A percentile compares a stretch with the other conserved stretches of the same genome.
Conservation (phyloP, 345 rosid species). For the Syzygium jambos region DNA sequence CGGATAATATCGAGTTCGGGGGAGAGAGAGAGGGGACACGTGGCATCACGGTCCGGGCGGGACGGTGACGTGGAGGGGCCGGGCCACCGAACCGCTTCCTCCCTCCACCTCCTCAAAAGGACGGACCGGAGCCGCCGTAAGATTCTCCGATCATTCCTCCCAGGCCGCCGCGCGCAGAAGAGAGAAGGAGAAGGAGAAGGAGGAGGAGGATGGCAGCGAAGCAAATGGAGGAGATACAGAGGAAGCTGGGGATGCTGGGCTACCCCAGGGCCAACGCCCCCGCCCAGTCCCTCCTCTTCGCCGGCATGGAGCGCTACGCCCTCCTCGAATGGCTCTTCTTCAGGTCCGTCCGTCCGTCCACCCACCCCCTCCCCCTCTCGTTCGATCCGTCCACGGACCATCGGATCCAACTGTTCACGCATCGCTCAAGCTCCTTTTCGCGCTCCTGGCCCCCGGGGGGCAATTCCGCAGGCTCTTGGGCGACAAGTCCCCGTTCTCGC, state of each 20-base stretch:
- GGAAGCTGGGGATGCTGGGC: conserved; percentile 50
- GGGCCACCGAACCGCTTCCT: no score
- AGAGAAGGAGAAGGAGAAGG: neutral
- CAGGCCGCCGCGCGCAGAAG: neutral
- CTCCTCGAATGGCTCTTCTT: conserved; percentile 98
- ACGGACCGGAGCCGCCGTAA: no score
- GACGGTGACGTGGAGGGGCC: no score
- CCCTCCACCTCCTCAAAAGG: no score
- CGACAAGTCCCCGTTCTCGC: conserved; percentile 93
- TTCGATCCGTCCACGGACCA: neutral
- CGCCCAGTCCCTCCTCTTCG: conserved; percentile 96
- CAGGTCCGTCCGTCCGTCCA: conserved; percentile 13
- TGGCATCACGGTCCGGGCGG: no score
- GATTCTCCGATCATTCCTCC: no score
- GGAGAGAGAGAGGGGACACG: no score
- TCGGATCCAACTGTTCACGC: neutral
- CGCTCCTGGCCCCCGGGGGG: no score
- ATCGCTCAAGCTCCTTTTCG: neutral
- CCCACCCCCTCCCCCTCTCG: neutral
- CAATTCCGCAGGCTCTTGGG: conserved; percentile 58
- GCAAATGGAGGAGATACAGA: conserved; percentile 92
- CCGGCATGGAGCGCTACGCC: conserved; percentile 98
- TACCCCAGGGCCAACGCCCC: conserved; percentile 87
- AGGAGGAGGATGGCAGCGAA: conserved; percentile 61
- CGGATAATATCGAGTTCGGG: no score